A percentile compares a stretch with the other conserved stretches of the same genome.
These are phyloP conservation scores for Lithospermum erythrorhizon DNA, from an alignment of 257 asterid genomes.

Conservation along the genomic window DNA sequence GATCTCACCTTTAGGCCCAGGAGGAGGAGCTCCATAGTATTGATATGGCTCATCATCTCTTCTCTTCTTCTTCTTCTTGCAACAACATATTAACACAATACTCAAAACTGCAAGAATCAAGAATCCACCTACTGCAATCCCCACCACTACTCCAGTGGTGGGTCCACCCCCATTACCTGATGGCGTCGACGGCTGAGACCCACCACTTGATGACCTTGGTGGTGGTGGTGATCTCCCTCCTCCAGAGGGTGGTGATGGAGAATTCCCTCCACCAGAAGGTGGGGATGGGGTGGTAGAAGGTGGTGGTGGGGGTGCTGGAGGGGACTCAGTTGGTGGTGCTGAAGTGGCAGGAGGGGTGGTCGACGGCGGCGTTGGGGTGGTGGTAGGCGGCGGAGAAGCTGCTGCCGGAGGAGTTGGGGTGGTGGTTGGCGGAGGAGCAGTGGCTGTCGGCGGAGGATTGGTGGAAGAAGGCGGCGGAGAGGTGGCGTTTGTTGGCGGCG, in stretches of 20 bases:
- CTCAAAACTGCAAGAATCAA: constrained; percentile 38
- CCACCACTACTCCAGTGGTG: constrained; percentile 44
- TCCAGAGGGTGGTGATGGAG: constrained; percentile 9
- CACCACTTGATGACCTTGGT: constrained; percentile 19
- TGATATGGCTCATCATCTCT: constrained; percentile 30
- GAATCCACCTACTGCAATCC: constrained; percentile 61
- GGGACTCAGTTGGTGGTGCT: constrained; percentile 7
- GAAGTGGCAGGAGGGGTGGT: constrained; percentile 21
- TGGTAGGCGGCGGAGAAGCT: constrained; percentile 18
- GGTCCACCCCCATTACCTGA: constrained; percentile 17
- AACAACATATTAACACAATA: constrained; percentile 39
- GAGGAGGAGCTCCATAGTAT: constrained; percentile 45
- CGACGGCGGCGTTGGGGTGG: constrained; percentile 28
- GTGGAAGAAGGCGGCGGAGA: constrained; percentile 26
- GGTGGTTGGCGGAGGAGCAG: constrained; percentile 23
- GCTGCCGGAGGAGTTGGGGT: constrained; percentile 18
- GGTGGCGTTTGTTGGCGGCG: constrained; percentile 20
- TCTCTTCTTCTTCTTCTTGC: constrained; percentile 42
- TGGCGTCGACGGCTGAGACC: constrained; percentile 23
- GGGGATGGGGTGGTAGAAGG: constrained; percentile 7
- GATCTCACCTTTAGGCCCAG: constrained; percentile 51
- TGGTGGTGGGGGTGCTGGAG: constrained; percentile 18
- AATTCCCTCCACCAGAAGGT: constrained; percentile 12
- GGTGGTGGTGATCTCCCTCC: constrained; percentile 15
- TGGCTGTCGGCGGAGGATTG: constrained; percentile 33